Base-by-base conservation (phyloP, 768 basidiomycete genomes). In the Coprinopsis cinerea region DNA sequence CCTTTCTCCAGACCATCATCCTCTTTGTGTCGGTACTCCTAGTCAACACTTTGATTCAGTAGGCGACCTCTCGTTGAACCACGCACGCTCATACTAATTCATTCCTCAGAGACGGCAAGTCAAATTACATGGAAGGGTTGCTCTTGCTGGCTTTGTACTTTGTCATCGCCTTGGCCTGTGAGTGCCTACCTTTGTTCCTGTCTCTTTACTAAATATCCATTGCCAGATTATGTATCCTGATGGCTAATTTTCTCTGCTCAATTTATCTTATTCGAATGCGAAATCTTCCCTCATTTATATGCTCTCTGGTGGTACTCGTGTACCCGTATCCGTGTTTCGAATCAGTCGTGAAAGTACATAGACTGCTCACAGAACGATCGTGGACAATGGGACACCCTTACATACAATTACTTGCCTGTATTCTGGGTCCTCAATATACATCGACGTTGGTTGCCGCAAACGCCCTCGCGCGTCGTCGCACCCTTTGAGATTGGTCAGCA, bases 41-140 rank as follows among this genome's bases (percentile, higher is more conserved):
- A 24, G 89, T 91, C 53, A 92, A 92, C 67, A 79, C 91, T 5
- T 75, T 94, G 9, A 77, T 91, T 53, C 81, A 83, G 81, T n/a
- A n/a, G n/a, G n/a, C n/a, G n/a, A n/a, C n/a, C n/a, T n/a, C n/a
- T n/a, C n/a, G n/a, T n/a, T n/a, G n/a, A n/a, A n/a, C n/a, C n/a
- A n/a, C n/a, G n/a, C n/a, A n/a, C n/a, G n/a, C 40, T 32, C 44
- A 35, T 14, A 10, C 36, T 43, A 13, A 24, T 30, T 27, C 47
- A 32, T 5, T 47, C 27, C 32, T 52, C 41, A 79, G 82, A 68
- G 86, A 90, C 54, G 92, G 92, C 39, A 85, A 84, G 59, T 85
- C 87, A 14, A 93, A 94, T 60, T 93, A 91, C 61, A 88, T 95
- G 84, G 92, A 94, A 68, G 93, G 93, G 27, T 63, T 91, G 36